A percentile compares a stretch with the other conserved stretches of the same genome.
These are phyloP conservation scores for sorghum (Sorghum bicolor) DNA, from an alignment of 176 grass and related monocot species.

Conservation along the genomic window Sorghum_bicolor_NCBIv3 NC_012870.2:59451501-59452000, in stretches of 20 bases:
- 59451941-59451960: neutral
- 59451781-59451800: neutral
- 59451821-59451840: neutral
- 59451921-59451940: conserved; percentile 20
- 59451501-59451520: conserved; percentile 28
- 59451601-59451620: neutral
- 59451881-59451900: neutral
- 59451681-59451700: neutral
- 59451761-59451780: neutral
- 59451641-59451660: conserved; percentile 30
- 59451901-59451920: conserved; percentile 4
- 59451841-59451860: neutral
- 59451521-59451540: conserved; percentile 42
- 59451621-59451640: rapidly evolving
- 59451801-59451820: conserved; percentile 41
- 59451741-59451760: neutral
- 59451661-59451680: neutral
- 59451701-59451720: neutral
- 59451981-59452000: neutral
- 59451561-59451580: conserved; percentile 47
- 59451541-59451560: neutral
- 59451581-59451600: neutral
- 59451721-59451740: neutral
- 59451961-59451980: neutral
- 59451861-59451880: neutral